phyloP scores from a whole-genome alignment of 306 rosid genomes.

The Dalbergia cochinchinensis region DNA sequence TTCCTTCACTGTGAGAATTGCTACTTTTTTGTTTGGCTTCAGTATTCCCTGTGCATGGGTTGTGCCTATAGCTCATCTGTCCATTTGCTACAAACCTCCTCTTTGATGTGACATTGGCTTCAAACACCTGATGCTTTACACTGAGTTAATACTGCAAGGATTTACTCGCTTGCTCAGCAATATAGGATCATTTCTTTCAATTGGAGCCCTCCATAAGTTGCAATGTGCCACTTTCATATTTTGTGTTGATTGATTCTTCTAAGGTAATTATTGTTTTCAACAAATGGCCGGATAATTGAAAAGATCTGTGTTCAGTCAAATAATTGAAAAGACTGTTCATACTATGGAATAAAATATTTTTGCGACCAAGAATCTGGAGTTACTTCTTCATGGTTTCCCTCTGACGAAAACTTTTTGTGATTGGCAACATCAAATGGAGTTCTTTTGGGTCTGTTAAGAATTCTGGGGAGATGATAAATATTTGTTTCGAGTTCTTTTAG shows the following conservation, averaged over 20 bases:
- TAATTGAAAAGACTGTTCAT: slow-evolving; percentile 40
- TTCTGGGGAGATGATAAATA: slow-evolving; percentile 28
- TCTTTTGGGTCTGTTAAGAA: slow-evolving; percentile 38
- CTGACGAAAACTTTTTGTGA: slow-evolving; percentile 23
- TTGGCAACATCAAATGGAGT: slow-evolving; percentile 36
- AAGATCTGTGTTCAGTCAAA: slow-evolving; percentile 32
- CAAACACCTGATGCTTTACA: slow-evolving; percentile 31
- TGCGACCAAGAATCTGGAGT: slow-evolving; percentile 40
- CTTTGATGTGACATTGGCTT: slow-evolving; percentile 37
- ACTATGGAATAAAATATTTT: slow-evolving; percentile 32
- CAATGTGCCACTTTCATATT: slow-evolving; percentile 37
- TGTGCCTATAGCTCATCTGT: slow-evolving; percentile 40
- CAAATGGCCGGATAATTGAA: slow-evolving; percentile 46
- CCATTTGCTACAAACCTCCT: slow-evolving; percentile 41
- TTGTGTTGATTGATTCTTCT: slow-evolving; percentile 44
- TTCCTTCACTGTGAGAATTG: slow-evolving; percentile 44
- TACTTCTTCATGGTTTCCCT: slow-evolving; percentile 23
- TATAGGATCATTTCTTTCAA: slow-evolving; percentile 16
- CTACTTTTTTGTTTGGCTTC: slow-evolving; percentile 45
- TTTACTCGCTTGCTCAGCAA: slow-evolving; percentile 34
- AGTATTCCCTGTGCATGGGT: slow-evolving; percentile 40
- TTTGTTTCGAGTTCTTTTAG: slow-evolving; percentile 39
- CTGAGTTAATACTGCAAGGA: slow-evolving; percentile 44
- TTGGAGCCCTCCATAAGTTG: slow-evolving; percentile 30
- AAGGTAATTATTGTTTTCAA: slow-evolving; percentile 40